A percentile compares a stretch with the other conserved stretches of the same genome.
Evolutionary conservation across 164 flowering plant species (phyloP).

Genomic region (Piper longum): DNA sequence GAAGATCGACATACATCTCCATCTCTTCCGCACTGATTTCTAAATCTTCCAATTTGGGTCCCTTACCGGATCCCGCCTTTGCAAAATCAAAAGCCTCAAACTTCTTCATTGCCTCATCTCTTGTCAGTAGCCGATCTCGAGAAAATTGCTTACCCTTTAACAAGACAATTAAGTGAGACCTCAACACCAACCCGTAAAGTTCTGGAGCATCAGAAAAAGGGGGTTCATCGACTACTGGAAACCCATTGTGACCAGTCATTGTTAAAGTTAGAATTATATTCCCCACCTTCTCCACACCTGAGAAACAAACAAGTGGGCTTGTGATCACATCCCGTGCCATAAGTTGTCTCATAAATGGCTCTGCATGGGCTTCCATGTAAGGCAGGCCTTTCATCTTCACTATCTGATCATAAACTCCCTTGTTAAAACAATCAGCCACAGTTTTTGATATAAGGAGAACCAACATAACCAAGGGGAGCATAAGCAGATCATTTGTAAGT

Average conservation of each 20-base stretch:
- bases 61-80: slow-evolving; percentile 81
- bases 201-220: slow-evolving; percentile 66
- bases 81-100: slow-evolving; percentile 80
- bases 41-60: slow-evolving; percentile 65
- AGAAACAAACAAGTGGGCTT: slow-evolving; percentile 58
- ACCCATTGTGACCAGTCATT: slow-evolving; percentile 62
- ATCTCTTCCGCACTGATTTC: slow-evolving; percentile 52
- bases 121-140: slow-evolving; percentile 20
- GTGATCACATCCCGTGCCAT: slow-evolving; percentile 76
- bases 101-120: slow-evolving; percentile 23
- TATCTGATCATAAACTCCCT: slow-evolving; percentile 84
- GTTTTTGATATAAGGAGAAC: slow-evolving; percentile 93
- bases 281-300: slow-evolving; percentile 75
- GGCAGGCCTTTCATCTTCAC: slow-evolving; percentile 86
- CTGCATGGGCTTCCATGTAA: slow-evolving; percentile 79
- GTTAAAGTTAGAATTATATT: slow-evolving; percentile 38
- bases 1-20: slow-evolving; percentile 95
- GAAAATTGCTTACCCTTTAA: slow-evolving; percentile 56
- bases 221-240: slow-evolving; percentile 85
- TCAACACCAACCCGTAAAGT: slow-evolving; percentile 66
- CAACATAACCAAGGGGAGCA: slow-evolving; percentile 83
- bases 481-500: slow-evolving; percentile 70
- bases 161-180: slow-evolving; percentile 75
- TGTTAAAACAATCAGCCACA: slow-evolving; percentile 79
- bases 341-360: slow-evolving; percentile 82